Percentiles rank a stretch among this genome's conserved stretches.
These are phyloP conservation scores for Cercospora sp. DNA, from an alignment of 2,329 filamentous ascomycete species.

Conservation along the genomic window DNA sequence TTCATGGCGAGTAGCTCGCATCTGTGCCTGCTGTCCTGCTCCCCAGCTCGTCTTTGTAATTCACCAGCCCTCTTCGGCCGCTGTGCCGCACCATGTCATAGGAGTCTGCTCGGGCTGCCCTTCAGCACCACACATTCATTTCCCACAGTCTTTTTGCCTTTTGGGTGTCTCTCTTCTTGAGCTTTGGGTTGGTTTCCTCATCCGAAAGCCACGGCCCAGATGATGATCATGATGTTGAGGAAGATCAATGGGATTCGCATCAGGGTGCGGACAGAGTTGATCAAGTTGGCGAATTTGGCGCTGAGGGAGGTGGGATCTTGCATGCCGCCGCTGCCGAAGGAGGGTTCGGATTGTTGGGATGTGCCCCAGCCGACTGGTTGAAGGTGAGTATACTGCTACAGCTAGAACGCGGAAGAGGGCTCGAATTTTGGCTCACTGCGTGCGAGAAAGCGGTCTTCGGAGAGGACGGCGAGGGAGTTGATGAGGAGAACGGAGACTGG, in stretches of 20 bases:
- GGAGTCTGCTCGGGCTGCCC: too few species aligned
- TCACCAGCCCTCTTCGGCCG: too few species aligned
- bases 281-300: slow-evolving; percentile 83
- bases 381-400: slow-evolving; percentile 13
- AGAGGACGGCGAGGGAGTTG: slow-evolving; percentile 91
- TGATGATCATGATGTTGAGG: slow-evolving; percentile 78
- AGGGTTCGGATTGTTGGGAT: slow-evolving; percentile 63
- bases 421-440: slow-evolving; percentile 59
- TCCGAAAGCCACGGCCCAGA: slow-evolving; percentile 51
- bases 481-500: slow-evolving; percentile 80
- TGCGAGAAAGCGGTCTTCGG: slow-evolving; percentile 89
- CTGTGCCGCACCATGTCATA: too few species aligned
- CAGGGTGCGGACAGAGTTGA: slow-evolving; percentile 83
- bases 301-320: slow-evolving; percentile 76
- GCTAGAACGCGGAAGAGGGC: neutral
- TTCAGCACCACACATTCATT: too few species aligned
- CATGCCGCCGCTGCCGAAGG: slow-evolving; percentile 72
- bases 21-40: too few species aligned
- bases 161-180: too few species aligned
- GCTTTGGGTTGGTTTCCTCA: slow-evolving; percentile 22
- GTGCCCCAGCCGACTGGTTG: slow-evolving; percentile 74
- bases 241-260: slow-evolving; percentile 90
- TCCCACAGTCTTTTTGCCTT: too few species aligned
- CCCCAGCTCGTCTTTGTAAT: too few species aligned
- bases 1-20: too few species aligned